Base-by-base conservation (phyloP, 306 rosid species). In the Prunus mume region DNA sequence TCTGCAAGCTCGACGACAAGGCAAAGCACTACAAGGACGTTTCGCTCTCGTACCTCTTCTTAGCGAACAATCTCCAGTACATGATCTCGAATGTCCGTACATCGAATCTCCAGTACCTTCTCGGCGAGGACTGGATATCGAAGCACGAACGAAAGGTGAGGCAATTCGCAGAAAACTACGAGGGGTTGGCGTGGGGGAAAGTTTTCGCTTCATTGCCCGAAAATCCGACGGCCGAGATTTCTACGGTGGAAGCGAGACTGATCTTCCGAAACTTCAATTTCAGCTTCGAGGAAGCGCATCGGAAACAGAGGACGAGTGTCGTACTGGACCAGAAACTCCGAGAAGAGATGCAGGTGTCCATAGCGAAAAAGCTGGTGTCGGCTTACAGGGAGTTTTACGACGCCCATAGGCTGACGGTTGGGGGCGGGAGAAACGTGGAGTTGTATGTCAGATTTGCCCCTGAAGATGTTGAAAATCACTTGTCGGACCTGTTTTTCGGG, bases 1-100 rank as follows among this genome's bases (percentile, higher is more conserved):
- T 84, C 17, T 91, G 96, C 73, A 91, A 90, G 78, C 90, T 93
- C 25, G 93, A 93, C 75, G 66, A 74, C 18, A 88, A 83, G 72
- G 85, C 93, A 8, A 82, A 85, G 80, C 85, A 84, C 18, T 87
- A 74, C 84, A 83, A 88, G 68, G 92, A 88, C 82, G 76, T 76
- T 19, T 87, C 92, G 0, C 63, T 83, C 6, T 83, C 92, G 12
- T 87, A 88, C 69, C 76, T 93, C 2, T 93, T 90, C 82, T 79
- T 89, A 1, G 83, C 93, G 2, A 91, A 88, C 82, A 93, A 93
- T 68, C 80, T 93, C 72, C 84, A 75, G 17, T 74, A 80, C 83
- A 79, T 91, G 43, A 73, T 90, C 52, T 60, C 76, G 61, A 88
- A 57, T 51, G 90, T 79, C 9, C 85, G 85, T 1, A 71, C 64